Conservation (phyloP, 257 asterid genomes). For the Voacanga thouarsii region DNA sequence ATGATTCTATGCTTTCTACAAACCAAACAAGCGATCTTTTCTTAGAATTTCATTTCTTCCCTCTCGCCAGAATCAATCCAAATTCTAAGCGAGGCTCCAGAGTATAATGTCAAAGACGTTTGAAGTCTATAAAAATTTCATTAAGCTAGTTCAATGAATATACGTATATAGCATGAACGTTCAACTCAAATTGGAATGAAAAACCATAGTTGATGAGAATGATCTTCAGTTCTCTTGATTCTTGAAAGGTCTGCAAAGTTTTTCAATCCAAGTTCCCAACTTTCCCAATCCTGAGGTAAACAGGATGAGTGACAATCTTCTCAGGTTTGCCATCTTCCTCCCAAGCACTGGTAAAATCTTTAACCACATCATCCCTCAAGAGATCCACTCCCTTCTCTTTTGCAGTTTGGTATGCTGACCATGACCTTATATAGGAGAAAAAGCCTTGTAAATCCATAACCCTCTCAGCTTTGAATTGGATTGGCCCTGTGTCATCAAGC, state of each 20-base stretch:
- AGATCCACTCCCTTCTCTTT: conserved; percentile 67
- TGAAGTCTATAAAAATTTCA: no score
- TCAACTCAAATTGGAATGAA: no score
- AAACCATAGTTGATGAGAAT: neutral
- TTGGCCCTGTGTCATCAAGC: conserved; percentile 50
- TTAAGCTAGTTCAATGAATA: no score
- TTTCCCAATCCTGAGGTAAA: conserved; percentile 71
- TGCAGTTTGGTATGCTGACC: conserved; percentile 78
- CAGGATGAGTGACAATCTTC: conserved; percentile 47
- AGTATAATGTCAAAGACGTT: no score
- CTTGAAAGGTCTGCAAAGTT: neutral
- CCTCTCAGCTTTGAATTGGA: conserved; percentile 45
- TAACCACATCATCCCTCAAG: conserved; percentile 41
- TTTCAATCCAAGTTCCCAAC: conserved; percentile 32
- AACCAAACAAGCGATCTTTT: no score
- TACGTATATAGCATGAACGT: no score
- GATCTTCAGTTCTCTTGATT: no score
- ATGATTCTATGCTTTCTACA: no score
- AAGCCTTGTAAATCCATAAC: conserved; percentile 56
- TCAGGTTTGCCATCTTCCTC: conserved; percentile 38
- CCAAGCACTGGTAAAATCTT: conserved; percentile 54
- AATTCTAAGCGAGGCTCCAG: no score
- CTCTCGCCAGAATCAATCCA: no score
- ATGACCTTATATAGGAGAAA: conserved; percentile 53
- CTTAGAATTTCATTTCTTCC: no score